phyloP scores from a whole-genome alignment of 306 rosid species.

The Dalbergia cochinchinensis region DNA sequence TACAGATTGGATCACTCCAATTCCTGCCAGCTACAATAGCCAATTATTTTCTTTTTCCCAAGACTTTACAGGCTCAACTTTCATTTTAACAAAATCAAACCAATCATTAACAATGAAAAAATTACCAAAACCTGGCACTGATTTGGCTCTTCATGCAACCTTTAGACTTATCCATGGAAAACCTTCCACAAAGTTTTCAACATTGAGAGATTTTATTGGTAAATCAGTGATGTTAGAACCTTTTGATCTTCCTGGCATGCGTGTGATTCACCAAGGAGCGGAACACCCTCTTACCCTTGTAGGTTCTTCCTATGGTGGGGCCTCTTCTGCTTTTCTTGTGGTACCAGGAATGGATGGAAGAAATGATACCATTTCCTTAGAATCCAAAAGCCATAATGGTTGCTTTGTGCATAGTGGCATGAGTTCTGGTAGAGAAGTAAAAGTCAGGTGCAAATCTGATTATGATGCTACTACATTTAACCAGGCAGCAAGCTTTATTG shows the following conservation, averaged over 20 bases:
- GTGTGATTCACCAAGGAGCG: constrained; percentile 60
- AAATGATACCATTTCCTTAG: constrained; percentile 65
- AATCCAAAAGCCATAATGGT: constrained; percentile 62
- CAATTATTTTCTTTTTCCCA: constrained; percentile 63
- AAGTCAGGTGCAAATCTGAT: constrained; percentile 59
- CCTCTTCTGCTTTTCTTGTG: constrained; percentile 56
- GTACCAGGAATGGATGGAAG: constrained; percentile 75
- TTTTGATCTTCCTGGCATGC: constrained; percentile 75
- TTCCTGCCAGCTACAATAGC: constrained; percentile 61
- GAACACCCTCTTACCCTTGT: constrained; percentile 53
- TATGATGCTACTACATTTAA: constrained; percentile 46
- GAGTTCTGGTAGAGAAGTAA: constrained; percentile 49
- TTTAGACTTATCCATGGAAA: constrained; percentile 60
- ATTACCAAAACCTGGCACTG: constrained; percentile 62
- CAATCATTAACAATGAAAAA: constrained; percentile 56
- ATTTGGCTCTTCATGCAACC: constrained; percentile 59
- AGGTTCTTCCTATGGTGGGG: constrained; percentile 43
- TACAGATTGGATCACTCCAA: constrained; percentile 64
- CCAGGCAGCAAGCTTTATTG: constrained; percentile 70
- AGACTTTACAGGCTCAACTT: constrained; percentile 37
- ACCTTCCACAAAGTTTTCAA: constrained; percentile 31
- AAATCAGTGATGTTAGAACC: constrained; percentile 74
- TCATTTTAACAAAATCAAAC: constrained; percentile 57
- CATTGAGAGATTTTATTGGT: constrained; percentile 33
- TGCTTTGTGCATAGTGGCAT: constrained; percentile 65